Conservation (phyloP, 306 rosid species). For the Trifolium subterraneum region DNA sequence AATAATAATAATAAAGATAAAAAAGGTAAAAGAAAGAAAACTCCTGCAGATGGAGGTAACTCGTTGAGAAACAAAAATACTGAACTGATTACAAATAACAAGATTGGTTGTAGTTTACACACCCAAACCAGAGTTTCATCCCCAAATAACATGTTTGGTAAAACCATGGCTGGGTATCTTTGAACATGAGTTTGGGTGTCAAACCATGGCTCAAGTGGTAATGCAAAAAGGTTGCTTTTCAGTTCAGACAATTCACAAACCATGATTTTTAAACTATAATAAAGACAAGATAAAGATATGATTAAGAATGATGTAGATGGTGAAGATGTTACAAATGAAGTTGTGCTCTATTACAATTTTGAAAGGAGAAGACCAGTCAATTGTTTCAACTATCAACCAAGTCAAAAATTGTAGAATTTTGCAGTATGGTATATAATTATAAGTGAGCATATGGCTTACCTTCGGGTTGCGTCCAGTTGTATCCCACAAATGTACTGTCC, state of each 20-base stretch:
- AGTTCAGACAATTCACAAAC: neutral
- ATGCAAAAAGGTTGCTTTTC: slow-evolving; percentile 3
- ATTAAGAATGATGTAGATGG: slow-evolving; percentile 25
- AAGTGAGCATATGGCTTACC: slow-evolving; percentile 53
- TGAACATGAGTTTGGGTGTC: slow-evolving; percentile 3
- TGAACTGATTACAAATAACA: slow-evolving; percentile 28
- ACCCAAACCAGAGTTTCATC: neutral
- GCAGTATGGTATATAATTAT: neutral
- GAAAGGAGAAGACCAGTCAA: slow-evolving; percentile 27
- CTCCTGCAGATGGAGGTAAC: slow-evolving; percentile 25
- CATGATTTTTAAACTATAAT: slow-evolving; percentile 6
- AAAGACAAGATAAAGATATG: neutral
- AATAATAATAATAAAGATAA: slow-evolving; percentile 38
- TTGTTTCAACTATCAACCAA: slow-evolving; percentile 29
- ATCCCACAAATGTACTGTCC: slow-evolving; percentile 97
- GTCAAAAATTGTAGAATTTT: slow-evolving; percentile 1
- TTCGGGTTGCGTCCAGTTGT: slow-evolving; percentile 93
- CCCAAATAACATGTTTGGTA: neutral
- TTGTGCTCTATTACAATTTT: slow-evolving; percentile 22
- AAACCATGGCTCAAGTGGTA: slow-evolving; percentile 7
- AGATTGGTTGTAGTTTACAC: slow-evolving; percentile 9
- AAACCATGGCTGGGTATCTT: neutral
- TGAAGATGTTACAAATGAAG: slow-evolving; percentile 29
- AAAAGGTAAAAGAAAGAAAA: slow-evolving; percentile 22
- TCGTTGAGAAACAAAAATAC: slow-evolving; percentile 6